Evolutionary conservation across 495 filamentous ascomycete genomes (phyloP).

Genomic region (Daldinia caldariorum): DNA sequence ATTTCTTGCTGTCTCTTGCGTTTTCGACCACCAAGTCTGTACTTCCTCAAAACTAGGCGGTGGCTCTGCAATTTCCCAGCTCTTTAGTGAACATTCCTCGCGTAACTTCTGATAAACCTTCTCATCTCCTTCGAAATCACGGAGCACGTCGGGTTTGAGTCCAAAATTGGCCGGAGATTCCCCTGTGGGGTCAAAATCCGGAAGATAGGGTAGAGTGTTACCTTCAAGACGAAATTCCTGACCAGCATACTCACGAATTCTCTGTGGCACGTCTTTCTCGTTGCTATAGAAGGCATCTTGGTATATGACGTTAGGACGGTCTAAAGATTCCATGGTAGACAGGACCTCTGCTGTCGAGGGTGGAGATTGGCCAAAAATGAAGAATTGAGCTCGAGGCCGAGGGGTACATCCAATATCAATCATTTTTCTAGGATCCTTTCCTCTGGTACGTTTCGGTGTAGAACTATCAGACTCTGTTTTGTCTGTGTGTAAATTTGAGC

Average conservation of each 20-base stretch:
- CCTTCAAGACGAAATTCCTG: constrained; percentile 85
- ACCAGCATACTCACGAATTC: constrained; percentile 84
- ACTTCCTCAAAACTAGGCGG: constrained; percentile 81
- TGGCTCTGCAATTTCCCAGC: constrained; percentile 71
- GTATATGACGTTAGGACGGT: constrained; percentile 70
- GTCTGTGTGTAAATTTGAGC: constrained; percentile 13
- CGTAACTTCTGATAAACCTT: constrained; percentile 60
- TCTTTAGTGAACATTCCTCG: constrained; percentile 62
- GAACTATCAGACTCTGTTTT: constrained; percentile 23
- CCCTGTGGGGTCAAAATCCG: constrained; percentile 77
- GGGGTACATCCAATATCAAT: constrained; percentile 38
- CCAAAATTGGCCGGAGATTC: constrained; percentile 65
- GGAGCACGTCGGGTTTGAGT: constrained; percentile 54
- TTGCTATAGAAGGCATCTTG: constrained; percentile 88
- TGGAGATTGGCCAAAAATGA: constrained; percentile 47
- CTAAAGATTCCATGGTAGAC: constrained; percentile 55
- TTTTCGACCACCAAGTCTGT: constrained; percentile 68
- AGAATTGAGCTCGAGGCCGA: constrained; percentile 38
- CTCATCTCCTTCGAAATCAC: constrained; percentile 64
- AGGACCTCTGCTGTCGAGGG: constrained; percentile 53
- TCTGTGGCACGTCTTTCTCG: constrained; percentile 85
- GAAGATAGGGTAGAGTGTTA: constrained; percentile 76
- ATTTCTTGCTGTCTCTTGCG: constrained; percentile 39
- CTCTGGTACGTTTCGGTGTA: constrained; percentile 2
- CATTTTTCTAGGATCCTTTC: constrained; percentile 11